Evolutionary conservation across 768 basidiomycete species (phyloP), one percentile per base, ranked within the genome.

Genomic region (Kockovaella imperatae): DNA sequence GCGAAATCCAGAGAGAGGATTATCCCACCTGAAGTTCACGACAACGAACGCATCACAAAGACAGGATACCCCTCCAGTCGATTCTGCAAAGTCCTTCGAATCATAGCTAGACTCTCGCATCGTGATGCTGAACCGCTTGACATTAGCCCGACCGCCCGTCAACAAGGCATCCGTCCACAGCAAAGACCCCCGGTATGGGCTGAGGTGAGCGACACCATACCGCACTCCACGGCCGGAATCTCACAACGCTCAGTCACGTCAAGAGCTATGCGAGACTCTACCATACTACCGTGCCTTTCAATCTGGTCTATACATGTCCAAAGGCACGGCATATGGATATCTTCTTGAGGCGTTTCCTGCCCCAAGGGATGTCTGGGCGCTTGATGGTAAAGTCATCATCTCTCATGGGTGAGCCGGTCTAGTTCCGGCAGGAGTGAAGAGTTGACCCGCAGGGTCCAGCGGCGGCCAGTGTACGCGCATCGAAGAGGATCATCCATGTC

Each of bases 251-350:
- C 42, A 62, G 56, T 51, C 58, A 10, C 56, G 64, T 15, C 64
- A 63, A 54, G 64, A 67, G 36, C 62, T 67, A 5, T 67, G 64
- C 35, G 64, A 67, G 50, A 49, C 61, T 13, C 35, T 67, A 35
- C 61, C 64, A 13, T 67, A 67, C 38, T 67, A 67, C 36, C 56
- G 64, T 25, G 52, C 62, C 5, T 67, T 56, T 35, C 64, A 67
- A 45, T 46, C 61, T 18, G 62, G 64, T 3, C 43, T 67, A 32
- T 63, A 67, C 47, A 56, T 57, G 59, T 42, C 48, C 26, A 25
- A 39, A 6, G 38, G 47, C 20, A 49, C 61, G 7, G 57, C 56
- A 0, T 64, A 49, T 50, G 64, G 62, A 2, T 67, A 67, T 36
- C 55, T 67, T 4, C 35, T 67, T 7, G 64, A 67, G 14, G 64